phyloP scores from a whole-genome alignment of 371 early-diverging fungal genomes.

The Capillidium heterosporum region DNA sequence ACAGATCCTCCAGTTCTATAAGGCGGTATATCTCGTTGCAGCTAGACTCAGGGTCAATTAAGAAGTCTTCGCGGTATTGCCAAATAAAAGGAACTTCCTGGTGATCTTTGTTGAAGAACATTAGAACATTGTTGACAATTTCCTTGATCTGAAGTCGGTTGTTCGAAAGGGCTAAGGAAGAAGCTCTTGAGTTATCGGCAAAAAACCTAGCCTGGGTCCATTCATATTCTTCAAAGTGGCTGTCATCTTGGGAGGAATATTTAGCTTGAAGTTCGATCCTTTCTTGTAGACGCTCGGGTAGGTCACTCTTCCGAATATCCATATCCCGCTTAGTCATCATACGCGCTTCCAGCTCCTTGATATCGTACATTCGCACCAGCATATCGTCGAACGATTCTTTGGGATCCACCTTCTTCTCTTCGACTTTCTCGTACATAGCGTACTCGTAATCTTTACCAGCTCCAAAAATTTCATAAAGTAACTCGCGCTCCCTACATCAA shows the following conservation, averaged over 20 bases:
- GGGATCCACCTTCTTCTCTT: slow-evolving; percentile 7
- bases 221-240: neutral
- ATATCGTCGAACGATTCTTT: neutral
- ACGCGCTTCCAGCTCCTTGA: slow-evolving; percentile 65
- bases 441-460: slow-evolving; percentile 78
- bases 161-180: neutral
- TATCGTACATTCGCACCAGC: slow-evolving; percentile 62
- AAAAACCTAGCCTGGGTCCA: neutral
- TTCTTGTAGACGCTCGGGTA: slow-evolving; percentile 80
- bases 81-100: slow-evolving; percentile 86
- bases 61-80: slow-evolving; percentile 70
- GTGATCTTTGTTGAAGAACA: slow-evolving; percentile 48
- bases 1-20: slow-evolving; percentile 51
- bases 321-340: slow-evolving; percentile 89
- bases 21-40: slow-evolving; percentile 15
- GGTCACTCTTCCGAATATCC: slow-evolving; percentile 62
- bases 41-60: slow-evolving; percentile 24
- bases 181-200: neutral
- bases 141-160: neutral
- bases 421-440: slow-evolving; percentile 31
- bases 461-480: slow-evolving; percentile 72
- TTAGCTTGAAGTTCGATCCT: neutral
- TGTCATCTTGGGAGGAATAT: too few relatives aligned
- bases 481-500: neutral
- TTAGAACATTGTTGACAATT: slow-evolving; percentile 29